These are phyloP conservation scores for Lipomyces yarrowii DNA, from an alignment of 1,139 yeast species.

Conservation along the genomic window DNA sequence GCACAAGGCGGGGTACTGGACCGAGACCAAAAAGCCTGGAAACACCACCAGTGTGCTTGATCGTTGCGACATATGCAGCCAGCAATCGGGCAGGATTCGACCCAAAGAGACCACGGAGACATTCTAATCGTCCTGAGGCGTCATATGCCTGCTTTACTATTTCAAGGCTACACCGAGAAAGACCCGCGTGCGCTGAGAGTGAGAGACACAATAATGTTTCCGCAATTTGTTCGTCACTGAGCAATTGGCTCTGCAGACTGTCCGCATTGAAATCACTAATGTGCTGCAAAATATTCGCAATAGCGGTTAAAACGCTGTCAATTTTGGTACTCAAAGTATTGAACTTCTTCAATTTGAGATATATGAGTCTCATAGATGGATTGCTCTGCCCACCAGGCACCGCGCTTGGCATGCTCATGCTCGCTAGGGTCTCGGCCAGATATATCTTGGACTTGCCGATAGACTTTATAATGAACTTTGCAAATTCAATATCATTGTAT, in stretches of 20 bases:
- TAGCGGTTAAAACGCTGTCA: slow-evolving; percentile 16
- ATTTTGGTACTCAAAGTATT: slow-evolving; percentile 11
- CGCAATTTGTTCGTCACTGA: slow-evolving; percentile 41
- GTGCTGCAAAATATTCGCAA: slow-evolving; percentile 30
- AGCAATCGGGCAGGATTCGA: slow-evolving; percentile 51
- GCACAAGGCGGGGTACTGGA: slow-evolving; percentile 74
- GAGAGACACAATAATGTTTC: slow-evolving; percentile 35
- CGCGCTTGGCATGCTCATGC: slow-evolving; percentile 9
- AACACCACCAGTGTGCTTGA: slow-evolving; percentile 38
- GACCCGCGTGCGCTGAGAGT: slow-evolving; percentile 36
- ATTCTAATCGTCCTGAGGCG: slow-evolving; percentile 72
- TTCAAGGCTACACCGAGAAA: slow-evolving; percentile 64
- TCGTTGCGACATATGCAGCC: slow-evolving; percentile 52
- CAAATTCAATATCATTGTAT: slow-evolving; percentile 21
- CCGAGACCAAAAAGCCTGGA: slow-evolving; percentile 58
- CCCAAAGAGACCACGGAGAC: slow-evolving; percentile 58
- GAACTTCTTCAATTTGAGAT: slow-evolving; percentile 12
- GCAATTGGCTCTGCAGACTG: slow-evolving; percentile 47
- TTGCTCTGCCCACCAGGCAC: slow-evolving; percentile 9
- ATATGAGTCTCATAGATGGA: slow-evolving; percentile 5
- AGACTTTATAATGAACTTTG: slow-evolving; percentile 8
- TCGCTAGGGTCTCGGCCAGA: slow-evolving; percentile 22
- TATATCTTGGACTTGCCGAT: slow-evolving; percentile 18
- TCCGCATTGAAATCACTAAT: slow-evolving; percentile 51
- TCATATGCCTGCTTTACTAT: slow-evolving; percentile 77